Evolutionary conservation across 108 stramenopile species (phyloP), one percentile per base, ranked within the genome.

Genomic region (Fragilaria crotonensis): DNA sequence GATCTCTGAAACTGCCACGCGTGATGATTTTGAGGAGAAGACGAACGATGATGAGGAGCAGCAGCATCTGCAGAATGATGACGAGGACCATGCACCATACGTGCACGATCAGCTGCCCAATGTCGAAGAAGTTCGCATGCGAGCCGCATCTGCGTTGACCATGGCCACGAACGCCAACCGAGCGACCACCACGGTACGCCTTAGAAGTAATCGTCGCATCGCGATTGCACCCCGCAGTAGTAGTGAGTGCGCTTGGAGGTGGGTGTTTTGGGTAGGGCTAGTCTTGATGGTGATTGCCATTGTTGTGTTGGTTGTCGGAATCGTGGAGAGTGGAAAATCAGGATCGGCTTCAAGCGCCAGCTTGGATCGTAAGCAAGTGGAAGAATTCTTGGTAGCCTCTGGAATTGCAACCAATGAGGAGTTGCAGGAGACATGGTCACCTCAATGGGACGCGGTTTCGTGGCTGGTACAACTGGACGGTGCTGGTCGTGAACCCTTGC

Each of bases 321-420:
- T 41, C 14, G 36, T 14, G 14, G n/a, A n/a, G n/a, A n/a, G n/a
- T n/a, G 7, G 7, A 41, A 7, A 41, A 19, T 71, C 32, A 11
- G 66, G 47, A 64, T 72, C 62, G 14, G 46, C 20, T 20, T 68
- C 66, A 18, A 41, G 2, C 18, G 59, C 27, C 9, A 72, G 55
- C 25, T 68, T 72, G 36, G 36, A 41, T 41, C 36, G 36, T 11
- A 41, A 41, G 7, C 36, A 41, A 41, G 36, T 41, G 7, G 36
- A 41, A 41, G 14, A 7, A 7, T 41, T 41, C 36, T 41, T 41
- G 14, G 14, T 41, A 11, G 14, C 36, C 11, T 41, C 7, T 41
- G 36, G 36, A 14, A 41, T 41, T 41, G 36, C 36, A 7, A 11
- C 14, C 11, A 41, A 7, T 11, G 36, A 41, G 36, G 36, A 41